Evolutionary conservation across 805 yeast species (phyloP).

Genomic region (Lipomyces yamadae): DNA sequence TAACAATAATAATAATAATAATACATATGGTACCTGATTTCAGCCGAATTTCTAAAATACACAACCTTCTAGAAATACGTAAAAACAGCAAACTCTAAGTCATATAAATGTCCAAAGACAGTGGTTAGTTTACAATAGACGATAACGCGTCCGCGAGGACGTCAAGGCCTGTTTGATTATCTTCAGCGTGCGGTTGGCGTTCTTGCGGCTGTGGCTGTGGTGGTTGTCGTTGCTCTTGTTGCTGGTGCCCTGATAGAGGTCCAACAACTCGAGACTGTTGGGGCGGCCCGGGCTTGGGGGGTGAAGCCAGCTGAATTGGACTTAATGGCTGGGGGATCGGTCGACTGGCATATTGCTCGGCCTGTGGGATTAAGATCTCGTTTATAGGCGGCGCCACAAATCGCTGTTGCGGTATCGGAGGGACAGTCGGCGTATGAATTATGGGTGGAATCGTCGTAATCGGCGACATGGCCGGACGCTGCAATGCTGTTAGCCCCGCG

Average conservation of each 20-base stretch:
- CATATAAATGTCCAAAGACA: neutral
- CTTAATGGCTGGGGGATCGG: neutral
- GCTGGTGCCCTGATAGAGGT: constrained; percentile 8
- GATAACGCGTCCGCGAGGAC: constrained; percentile 27
- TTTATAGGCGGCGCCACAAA: neutral
- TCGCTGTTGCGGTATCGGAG: neutral
- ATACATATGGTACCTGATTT: neutral
- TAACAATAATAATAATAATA: neutral
- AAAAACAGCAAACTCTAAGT: neutral
- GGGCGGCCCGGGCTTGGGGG: neutral
- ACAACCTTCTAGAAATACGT: neutral
- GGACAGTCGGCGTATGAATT: neutral
- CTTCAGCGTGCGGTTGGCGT: constrained; percentile 4
- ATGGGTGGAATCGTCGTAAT: neutral
- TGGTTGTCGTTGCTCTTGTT: constrained; percentile 8
- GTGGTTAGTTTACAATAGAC: constrained; percentile 1
- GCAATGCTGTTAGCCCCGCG: neutral
- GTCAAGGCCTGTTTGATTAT: constrained; percentile 20
- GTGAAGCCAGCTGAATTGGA: neutral
- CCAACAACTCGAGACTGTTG: neutral
- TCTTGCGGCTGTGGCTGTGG: constrained; percentile 1
- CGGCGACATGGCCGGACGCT: neutral
- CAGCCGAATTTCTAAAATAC: neutral
- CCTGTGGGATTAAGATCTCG: neutral
- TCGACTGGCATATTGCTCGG: neutral